Conservation (phyloP, 805 yeast species). For the Saturnispora kantuleensis region DNA sequence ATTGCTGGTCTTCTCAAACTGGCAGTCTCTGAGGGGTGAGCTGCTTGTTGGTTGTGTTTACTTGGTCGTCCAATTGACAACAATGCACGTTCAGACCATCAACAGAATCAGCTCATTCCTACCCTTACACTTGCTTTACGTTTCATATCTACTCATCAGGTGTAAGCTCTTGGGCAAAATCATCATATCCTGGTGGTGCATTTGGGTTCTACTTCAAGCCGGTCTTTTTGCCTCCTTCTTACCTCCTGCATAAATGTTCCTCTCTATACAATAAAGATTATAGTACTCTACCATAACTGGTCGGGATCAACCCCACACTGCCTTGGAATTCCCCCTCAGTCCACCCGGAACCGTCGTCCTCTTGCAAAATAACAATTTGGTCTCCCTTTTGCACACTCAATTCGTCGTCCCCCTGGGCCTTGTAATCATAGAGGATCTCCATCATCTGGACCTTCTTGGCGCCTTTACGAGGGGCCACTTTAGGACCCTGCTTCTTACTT, state of each 20-base stretch:
- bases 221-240: slow-evolving; percentile 64
- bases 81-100: slow-evolving; percentile 81
- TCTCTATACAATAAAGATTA: not conserved
- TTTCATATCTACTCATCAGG: slow-evolving; percentile 27
- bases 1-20: slow-evolving; percentile 27
- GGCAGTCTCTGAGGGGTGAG: slow-evolving; percentile 28
- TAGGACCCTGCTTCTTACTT: slow-evolving; percentile 51
- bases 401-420: slow-evolving; percentile 75
- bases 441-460: slow-evolving; percentile 54
- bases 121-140: slow-evolving; percentile 69
- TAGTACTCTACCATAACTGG: slow-evolving; percentile 47
- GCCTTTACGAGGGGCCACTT: slow-evolving; percentile 63
- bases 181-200: slow-evolving; percentile 35
- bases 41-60: slow-evolving; percentile 34
- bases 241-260: slow-evolving; percentile 65
- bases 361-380: slow-evolving; percentile 52
- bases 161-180: slow-evolving; percentile 4
- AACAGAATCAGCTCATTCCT: slow-evolving; percentile 70
- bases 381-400: slow-evolving; percentile 67
- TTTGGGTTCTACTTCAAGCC: slow-evolving; percentile 63
- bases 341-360: slow-evolving; percentile 86
- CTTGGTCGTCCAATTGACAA: slow-evolving; percentile 40
- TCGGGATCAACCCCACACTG: slow-evolving; percentile 61
- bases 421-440: slow-evolving; percentile 66
- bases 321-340: slow-evolving; percentile 80